These are phyloP conservation scores for Colletotrichum sansevieriae DNA, from an alignment of 2,329 filamentous ascomycete genomes.

Conservation along the genomic window DNA sequence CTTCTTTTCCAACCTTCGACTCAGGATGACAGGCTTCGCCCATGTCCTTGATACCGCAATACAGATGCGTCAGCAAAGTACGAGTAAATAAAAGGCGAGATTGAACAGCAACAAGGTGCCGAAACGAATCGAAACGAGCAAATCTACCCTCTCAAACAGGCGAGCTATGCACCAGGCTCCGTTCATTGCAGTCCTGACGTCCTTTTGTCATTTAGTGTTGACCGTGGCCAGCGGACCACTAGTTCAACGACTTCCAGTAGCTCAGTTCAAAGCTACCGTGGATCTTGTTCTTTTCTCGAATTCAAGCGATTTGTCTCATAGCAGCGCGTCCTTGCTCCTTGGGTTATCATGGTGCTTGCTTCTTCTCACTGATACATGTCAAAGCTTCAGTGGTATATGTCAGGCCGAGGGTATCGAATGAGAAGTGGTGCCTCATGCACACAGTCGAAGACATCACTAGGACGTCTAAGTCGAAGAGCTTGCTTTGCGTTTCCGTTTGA, in stretches of 20 bases:
- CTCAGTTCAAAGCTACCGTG: slow-evolving; percentile 9
- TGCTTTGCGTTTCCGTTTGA: background rate
- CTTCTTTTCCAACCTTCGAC: too few species aligned
- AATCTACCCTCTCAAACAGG: background rate
- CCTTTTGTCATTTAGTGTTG: slow-evolving; percentile 11
- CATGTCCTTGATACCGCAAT: background rate
- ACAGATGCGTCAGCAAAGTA: background rate
- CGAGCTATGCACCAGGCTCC: background rate
- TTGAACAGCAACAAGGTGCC: background rate
- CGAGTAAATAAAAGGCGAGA: background rate
- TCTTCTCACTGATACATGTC: background rate
- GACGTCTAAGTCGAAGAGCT: background rate
- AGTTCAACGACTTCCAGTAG: background rate
- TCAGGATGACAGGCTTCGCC: background rate
- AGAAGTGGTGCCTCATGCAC: background rate
- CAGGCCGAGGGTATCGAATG: too few species aligned
- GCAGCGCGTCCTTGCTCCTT: slow-evolving; percentile 22
- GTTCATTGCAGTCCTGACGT: slow-evolving; percentile 1
- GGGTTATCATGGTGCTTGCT: slow-evolving; percentile 15
- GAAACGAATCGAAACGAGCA: slow-evolving; percentile 2
- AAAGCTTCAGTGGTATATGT: background rate
- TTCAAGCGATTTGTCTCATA: slow-evolving; percentile 20
- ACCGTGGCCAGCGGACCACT: slow-evolving; percentile 4
- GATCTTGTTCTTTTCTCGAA: background rate
- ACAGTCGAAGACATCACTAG: background rate